These are phyloP conservation scores for Cryptomeria japonica DNA, from an alignment of 75 land plant genomes.

Conservation along the genomic window DNA sequence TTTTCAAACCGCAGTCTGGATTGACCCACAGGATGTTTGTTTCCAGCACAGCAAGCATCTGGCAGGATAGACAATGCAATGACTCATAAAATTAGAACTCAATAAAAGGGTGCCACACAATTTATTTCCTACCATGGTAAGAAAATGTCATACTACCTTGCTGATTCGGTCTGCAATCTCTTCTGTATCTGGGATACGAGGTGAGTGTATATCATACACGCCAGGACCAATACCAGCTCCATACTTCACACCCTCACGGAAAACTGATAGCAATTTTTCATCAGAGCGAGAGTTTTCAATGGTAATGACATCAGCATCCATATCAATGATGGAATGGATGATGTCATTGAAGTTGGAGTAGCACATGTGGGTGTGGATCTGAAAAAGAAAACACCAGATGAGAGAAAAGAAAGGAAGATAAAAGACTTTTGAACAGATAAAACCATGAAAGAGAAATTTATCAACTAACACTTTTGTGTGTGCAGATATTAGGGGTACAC, in stretches of 20 bases:
- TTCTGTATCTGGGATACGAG: constrained; percentile 32
- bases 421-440: neutral
- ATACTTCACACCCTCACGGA: constrained; percentile 31
- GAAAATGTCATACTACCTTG: constrained; percentile 17
- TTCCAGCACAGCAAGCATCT: constrained; percentile 39
- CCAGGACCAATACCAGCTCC: constrained; percentile 45
- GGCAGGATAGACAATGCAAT: neutral
- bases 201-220: constrained; percentile 42
- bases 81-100: neutral
- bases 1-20: constrained; percentile 37
- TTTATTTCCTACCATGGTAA: neutral
- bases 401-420: neutral
- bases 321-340: constrained; percentile 47
- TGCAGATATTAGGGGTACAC: neutral
- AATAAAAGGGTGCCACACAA: neutral
- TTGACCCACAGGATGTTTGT: constrained; percentile 32
- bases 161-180: constrained; percentile 34
- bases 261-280: constrained; percentile 56
- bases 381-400: neutral
- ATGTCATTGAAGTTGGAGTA: constrained; percentile 48
- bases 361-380: constrained; percentile 47
- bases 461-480: neutral
- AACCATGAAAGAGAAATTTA: neutral
- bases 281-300: constrained; percentile 64
- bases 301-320: constrained; percentile 53